These are phyloP conservation scores for Aspergillus latus DNA, from an alignment of 2,329 filamentous ascomycete species.

Conservation along the genomic window DNA sequence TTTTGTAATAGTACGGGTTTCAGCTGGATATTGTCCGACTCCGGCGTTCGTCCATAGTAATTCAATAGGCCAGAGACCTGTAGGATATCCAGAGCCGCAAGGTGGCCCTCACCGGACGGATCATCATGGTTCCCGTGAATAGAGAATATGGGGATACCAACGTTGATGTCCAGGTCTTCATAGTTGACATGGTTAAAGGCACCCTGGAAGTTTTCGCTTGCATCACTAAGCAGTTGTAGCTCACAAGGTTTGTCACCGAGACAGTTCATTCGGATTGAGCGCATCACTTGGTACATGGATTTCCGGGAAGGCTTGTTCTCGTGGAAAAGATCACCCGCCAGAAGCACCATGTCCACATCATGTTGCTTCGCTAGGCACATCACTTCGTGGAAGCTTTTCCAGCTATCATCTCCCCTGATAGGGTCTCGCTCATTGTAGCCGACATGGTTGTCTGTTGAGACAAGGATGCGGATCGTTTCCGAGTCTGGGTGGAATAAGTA, in stretches of 20 bases:
- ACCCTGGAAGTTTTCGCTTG: slow-evolving; percentile 83
- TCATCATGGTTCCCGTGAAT: slow-evolving; percentile 99
- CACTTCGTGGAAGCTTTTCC: slow-evolving; percentile 93
- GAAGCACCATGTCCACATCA: slow-evolving; percentile 96
- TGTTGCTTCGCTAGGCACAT: slow-evolving; percentile 81
- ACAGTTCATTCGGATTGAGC: slow-evolving; percentile 87
- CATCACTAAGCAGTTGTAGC: slow-evolving; percentile 90
- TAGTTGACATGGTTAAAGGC: slow-evolving; percentile 96
- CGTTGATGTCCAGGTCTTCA: slow-evolving; percentile 94
- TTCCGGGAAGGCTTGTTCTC: slow-evolving; percentile 97
- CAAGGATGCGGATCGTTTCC: slow-evolving; percentile 90
- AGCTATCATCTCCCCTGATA: slow-evolving; percentile 94
- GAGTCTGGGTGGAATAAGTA: slow-evolving; percentile 44
- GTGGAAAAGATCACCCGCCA: slow-evolving; percentile 94
- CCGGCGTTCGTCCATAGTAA: slow-evolving; percentile 89
- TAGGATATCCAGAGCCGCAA: slow-evolving; percentile 84
- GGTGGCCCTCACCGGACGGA: slow-evolving; percentile 91
- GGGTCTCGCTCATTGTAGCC: slow-evolving; percentile 92
- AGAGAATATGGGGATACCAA: slow-evolving; percentile 95
- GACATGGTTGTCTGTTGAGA: slow-evolving; percentile 97
- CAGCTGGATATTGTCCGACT: slow-evolving; percentile 89
- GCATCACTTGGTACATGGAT: slow-evolving; percentile 96
- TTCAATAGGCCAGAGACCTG: slow-evolving; percentile 91
- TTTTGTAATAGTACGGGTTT: slow-evolving; percentile 94
- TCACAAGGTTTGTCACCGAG: slow-evolving; percentile 94